Base-by-base conservation (phyloP, 2,329 filamentous ascomycete species). In the Fusarium brachygibbosum region DNA sequence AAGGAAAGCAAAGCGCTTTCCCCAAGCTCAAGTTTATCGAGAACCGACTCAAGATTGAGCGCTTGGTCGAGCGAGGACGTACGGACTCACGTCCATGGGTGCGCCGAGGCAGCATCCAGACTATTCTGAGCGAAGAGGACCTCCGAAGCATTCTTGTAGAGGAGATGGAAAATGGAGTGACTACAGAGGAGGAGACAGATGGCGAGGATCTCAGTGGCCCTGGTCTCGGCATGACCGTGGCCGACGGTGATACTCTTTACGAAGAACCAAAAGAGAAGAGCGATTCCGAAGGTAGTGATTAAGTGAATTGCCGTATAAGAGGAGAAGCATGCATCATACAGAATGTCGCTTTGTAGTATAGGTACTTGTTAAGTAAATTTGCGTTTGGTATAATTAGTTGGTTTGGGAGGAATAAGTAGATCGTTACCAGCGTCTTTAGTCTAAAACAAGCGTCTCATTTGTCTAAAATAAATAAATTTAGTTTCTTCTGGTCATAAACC, bases 11-110 rank as follows among this genome's bases (percentile, higher is more conserved):
- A 79, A 94, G 92, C 67, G 89, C 92, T 1, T 99, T 97, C 76
- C 93, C 96, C 1, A 97, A 96, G 77, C 84, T 99, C 51, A 93
- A 96, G 76, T 99, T 98, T 76, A 88, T 98, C 62, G 88, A 87
- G 25, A 99, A 99, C 77, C 83, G 96, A 51, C 87, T 98, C 70
- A 93, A 93, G 74, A 84, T 98, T 11, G 96, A 99, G 81, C 85
- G 90, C 50, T 72, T 86, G 49, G 84, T 91, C n/a, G 88, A 91
- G 74, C 78, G 81, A 64, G 89, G 88, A 2, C 79, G 89, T 19
- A 78, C 81, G 50, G 85, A 86, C 75, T 88, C 87, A 35, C 78
- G 86, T 58, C 79, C 82, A 4, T 81, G 81, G 69, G 75, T 81
- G 14, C 75, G 86, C 54, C 77, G 85, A 57, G 84, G 84, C 6